These are phyloP conservation scores for Flaveria ramosissima DNA, from an alignment of 129 eudicot genomes.

Conservation along the genomic window DNA sequence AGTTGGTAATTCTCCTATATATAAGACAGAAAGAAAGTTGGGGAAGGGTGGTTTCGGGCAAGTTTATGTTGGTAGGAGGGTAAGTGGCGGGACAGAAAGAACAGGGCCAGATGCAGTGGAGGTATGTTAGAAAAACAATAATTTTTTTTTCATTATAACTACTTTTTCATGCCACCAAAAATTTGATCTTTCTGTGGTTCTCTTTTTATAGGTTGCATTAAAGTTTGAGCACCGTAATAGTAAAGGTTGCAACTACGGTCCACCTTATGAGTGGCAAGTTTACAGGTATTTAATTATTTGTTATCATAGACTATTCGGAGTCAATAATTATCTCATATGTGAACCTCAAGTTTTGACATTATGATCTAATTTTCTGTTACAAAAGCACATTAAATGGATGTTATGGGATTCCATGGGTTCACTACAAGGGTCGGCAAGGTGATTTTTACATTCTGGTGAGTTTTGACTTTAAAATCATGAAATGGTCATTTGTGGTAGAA, in stretches of 20 bases:
- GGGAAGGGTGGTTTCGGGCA: slow-evolving; percentile 99
- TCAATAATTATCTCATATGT: background rate
- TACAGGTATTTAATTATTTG: slow-evolving; percentile 61
- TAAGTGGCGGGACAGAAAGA: slow-evolving; percentile 76
- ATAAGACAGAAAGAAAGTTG: slow-evolving; percentile 81
- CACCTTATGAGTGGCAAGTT: slow-evolving; percentile 99
- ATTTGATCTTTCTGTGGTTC: background rate
- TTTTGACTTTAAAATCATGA: slow-evolving; percentile 11
- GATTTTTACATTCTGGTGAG: slow-evolving; percentile 93
- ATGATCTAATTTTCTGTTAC: slow-evolving; percentile 26
- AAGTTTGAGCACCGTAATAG: slow-evolving; percentile 97
- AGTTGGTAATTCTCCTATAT: slow-evolving; percentile 83
- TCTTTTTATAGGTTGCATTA: slow-evolving; percentile 64
- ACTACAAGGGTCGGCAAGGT: slow-evolving; percentile 95
- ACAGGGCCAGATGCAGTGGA: slow-evolving; percentile 93
- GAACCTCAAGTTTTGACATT: slow-evolving; percentile 14
- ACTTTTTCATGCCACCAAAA: slow-evolving; percentile 2
- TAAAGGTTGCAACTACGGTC: slow-evolving; percentile 96
- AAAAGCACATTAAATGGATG: slow-evolving; percentile 85
- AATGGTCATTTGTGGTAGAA: background rate
- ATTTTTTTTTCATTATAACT: slow-evolving; percentile 1
- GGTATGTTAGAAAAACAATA: slow-evolving; percentile 47
- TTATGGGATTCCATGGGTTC: slow-evolving; percentile 89
- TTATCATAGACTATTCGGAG: background rate
- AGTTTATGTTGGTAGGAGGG: slow-evolving; percentile 92